Evolutionary conservation across 495 filamentous ascomycete genomes (phyloP), one percentile per base, ranked within the genome.

Genomic region (Neurospora cerealis): DNA sequence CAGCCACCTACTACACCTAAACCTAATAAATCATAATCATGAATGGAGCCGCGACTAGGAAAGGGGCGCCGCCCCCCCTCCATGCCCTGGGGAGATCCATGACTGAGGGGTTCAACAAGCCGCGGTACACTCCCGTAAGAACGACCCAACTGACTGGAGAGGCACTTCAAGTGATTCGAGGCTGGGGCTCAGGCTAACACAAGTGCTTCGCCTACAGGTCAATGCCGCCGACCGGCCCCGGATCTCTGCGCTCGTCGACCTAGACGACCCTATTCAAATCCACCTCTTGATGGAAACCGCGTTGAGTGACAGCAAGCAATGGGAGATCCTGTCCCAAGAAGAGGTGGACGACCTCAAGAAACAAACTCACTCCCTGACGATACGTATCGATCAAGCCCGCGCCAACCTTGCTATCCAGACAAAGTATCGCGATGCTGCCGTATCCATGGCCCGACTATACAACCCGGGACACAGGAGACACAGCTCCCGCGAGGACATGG

Each of bases 251-350:
- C 76, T 83, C 17, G 83, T 88, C 73, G 83, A 89, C 71, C 77
- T 88, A 10, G 85, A 85, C 40, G 87, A 89, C 76, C 83, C 86
- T 28, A 86, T 89, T 42, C 87, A 89, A 74, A 80, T 97, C 82
- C 97, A 98, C 81, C 85, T 99, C 19, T 86, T 99, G 71, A 95
- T 95, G 75, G 95, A 98, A 83, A 98, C 93, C 37, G 96, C 96
- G 11, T 89, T 98, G 74, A 88, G 89, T 54, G 96, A 99, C 81
- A 95, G 93, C 80, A 89, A 89, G 77, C 83, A 89, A 73, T 98
- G 89, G 80, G 91, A 96, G 79, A 88, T 99, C 13, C 84, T 98
- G 21, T 94, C 95, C 0, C 90, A 93, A 62, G 94, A 96, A 77
- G 94, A 97, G 79, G 90, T 97, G 28, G 96, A 99, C 71, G 87